Conservation (phyloP, 192 early-diverging fungal species). For the Phlyctochytrium arcticum region DNA sequence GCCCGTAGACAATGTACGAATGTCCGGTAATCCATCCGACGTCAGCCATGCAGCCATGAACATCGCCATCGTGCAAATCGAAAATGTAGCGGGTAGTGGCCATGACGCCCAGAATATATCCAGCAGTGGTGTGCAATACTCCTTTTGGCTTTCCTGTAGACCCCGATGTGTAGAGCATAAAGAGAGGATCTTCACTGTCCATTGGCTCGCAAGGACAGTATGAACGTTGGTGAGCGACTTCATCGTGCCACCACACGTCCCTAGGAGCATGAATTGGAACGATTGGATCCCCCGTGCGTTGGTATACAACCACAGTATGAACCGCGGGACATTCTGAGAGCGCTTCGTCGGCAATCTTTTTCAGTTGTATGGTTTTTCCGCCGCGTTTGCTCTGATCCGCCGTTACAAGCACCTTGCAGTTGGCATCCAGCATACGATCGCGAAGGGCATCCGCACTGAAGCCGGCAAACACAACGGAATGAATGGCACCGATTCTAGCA, state of each 20-base stretch:
- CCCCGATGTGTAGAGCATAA: constrained; percentile 93
- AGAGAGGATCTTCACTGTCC: constrained; percentile 89
- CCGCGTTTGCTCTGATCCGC: constrained; percentile 93
- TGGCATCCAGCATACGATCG: constrained; percentile 84
- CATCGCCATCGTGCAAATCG: constrained; percentile 85
- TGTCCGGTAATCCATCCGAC: constrained; percentile 74
- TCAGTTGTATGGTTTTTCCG: constrained; percentile 81
- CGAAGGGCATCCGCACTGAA: constrained; percentile 91
- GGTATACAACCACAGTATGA: constrained; percentile 79
- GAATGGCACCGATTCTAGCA: constrained; percentile 85
- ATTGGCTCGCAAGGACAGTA: constrained; percentile 84
- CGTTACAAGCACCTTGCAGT: constrained; percentile 79
- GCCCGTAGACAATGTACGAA: constrained; percentile 91
- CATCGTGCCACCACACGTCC: constrained; percentile 97
- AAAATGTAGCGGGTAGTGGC: constrained; percentile 89
- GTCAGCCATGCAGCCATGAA: constrained; percentile 94
- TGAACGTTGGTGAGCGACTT: constrained; percentile 71
- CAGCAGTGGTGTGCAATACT: constrained; percentile 90
- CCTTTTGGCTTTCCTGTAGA: constrained; percentile 64
- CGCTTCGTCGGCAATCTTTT: constrained; percentile 92
- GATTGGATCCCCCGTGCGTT: constrained; percentile 72
- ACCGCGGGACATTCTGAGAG: constrained; percentile 73
- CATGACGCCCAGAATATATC: constrained; percentile 89
- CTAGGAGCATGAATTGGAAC: constrained; percentile 72
- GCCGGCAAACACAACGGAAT: constrained; percentile 94